Percentiles rank a stretch among this genome's conserved stretches.
Evolutionary conservation across 139 green algal species (phyloP).

Genomic region (Parachlorella kessleri): DNA sequence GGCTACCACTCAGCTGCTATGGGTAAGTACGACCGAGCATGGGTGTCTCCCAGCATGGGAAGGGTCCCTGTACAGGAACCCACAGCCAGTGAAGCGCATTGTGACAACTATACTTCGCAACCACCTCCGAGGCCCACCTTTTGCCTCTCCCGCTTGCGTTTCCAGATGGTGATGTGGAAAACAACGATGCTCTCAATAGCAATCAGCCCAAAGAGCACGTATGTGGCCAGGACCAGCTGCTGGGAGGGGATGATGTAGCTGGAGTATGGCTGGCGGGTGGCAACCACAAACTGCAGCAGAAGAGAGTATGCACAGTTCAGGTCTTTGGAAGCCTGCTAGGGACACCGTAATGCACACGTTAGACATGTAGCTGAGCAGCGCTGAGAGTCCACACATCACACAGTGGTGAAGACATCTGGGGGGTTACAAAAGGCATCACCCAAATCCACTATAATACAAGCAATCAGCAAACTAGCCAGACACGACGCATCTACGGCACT

Average conservation of each 20-base stretch:
- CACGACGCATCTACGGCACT: too few species aligned
- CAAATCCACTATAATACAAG: too few species aligned
- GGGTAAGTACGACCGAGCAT: too few species aligned
- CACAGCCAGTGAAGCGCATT: background rate
- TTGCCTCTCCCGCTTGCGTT: background rate
- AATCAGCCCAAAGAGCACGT: conserved; percentile 4
- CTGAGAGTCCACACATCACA: too few species aligned
- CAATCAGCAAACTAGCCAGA: too few species aligned
- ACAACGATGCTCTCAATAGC: conserved; percentile 12
- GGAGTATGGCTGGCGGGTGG: background rate
- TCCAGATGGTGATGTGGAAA: conserved; percentile 6
- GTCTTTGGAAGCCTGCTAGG: background rate
- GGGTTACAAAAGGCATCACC: too few species aligned
- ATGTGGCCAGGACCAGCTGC: conserved; percentile 23
- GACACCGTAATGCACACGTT: background rate
- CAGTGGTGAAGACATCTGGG: too few species aligned
- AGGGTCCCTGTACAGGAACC: background rate
- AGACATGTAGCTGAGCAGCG: too few species aligned
- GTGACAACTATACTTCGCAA: background rate
- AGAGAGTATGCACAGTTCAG: background rate
- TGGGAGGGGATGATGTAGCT: background rate
- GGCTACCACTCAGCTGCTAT: too few species aligned
- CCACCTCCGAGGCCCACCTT: background rate
- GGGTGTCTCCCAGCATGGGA: background rate
- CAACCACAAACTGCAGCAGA: conserved; percentile 28